Conservation (phyloP, 2,329 filamentous ascomycete genomes). For the Raffaelea deltoideospora region DNA sequence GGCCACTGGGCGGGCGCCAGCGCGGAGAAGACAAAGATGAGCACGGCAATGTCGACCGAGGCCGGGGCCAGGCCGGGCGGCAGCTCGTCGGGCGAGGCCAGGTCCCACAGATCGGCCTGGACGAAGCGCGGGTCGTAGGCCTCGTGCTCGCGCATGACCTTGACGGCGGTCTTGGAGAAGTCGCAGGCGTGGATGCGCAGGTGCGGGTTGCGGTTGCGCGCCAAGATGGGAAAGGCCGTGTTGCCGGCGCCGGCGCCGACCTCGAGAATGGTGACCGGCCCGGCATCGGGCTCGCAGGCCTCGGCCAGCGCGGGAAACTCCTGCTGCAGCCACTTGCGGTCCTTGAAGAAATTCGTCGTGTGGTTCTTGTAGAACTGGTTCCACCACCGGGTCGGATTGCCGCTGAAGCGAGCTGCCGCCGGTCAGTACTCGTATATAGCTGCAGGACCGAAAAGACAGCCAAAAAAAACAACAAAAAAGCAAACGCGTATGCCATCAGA, state of each 20-base stretch:
- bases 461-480: conserved; percentile 5
- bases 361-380: conserved; percentile 98
- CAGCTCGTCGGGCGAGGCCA: conserved; percentile 40
- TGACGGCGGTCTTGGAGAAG: conserved; percentile 88
- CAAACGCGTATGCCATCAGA: conserved; percentile 33
- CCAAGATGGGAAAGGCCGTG: conserved; percentile 82
- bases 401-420: conserved; percentile 63
- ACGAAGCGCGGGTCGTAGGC: conserved; percentile 56
- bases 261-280: conserved; percentile 61
- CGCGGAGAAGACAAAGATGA: conserved; percentile 97
- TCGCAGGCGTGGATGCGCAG: conserved; percentile 88
- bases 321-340: conserved; percentile 91
- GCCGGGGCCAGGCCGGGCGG: conserved; percentile 63
- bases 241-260: conserved; percentile 94
- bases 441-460: conserved; percentile 1
- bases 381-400: conserved; percentile 90
- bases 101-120: conserved; percentile 91
- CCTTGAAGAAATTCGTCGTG: conserved; percentile 94
- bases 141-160: conserved; percentile 73
- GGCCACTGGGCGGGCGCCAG: conserved; percentile 74
- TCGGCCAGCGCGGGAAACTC: conserved; percentile 83
- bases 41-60: conserved; percentile 80
- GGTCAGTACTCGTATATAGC: not conserved
- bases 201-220: conserved; percentile 65
- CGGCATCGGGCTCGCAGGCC: conserved; percentile 55